Evolutionary conservation across 1,284 basidiomycete species (phyloP).

Genomic region (Tilletiopsis washingtonensis): DNA sequence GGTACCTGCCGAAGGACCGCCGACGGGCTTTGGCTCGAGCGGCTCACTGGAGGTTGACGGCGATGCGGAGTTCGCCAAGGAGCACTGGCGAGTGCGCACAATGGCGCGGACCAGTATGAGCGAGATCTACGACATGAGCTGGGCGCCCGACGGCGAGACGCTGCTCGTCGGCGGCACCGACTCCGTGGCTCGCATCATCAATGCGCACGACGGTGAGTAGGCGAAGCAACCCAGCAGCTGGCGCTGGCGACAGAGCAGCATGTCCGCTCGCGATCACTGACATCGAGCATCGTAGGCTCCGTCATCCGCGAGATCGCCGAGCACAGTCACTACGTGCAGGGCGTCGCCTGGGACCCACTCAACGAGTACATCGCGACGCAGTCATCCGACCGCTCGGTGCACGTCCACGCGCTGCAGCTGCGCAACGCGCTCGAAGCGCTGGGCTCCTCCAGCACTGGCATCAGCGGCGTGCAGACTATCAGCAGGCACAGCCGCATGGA

Average conservation of each 20-base stretch:
- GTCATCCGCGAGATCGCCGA: constrained; percentile 43
- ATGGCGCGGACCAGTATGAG: constrained; percentile 60
- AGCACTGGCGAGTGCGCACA: constrained; percentile 86
- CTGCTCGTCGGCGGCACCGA: constrained; percentile 92
- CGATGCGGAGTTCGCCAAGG: constrained; percentile 80
- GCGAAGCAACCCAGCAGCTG: constrained; percentile 96
- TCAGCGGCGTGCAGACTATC: constrained; percentile 14
- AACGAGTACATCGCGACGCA: constrained; percentile 43
- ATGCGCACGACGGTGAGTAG: constrained; percentile 59
- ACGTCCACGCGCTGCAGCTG: constrained; percentile 25
- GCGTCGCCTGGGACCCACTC: constrained; percentile 46
- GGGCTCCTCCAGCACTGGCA: background rate
- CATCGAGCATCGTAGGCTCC: constrained; percentile 54
- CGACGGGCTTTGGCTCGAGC: constrained; percentile 51
- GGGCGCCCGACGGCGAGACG: constrained; percentile 91
- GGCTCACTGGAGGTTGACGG: constrained; percentile 66
- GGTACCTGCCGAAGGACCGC: constrained; percentile 69
- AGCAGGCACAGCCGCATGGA: constrained; percentile 35
- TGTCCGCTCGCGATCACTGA: constrained; percentile 67
- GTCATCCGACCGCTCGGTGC: constrained; percentile 42
- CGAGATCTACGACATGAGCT: constrained; percentile 93
- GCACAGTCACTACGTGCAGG: constrained; percentile 45
- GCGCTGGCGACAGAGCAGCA: constrained; percentile 71
- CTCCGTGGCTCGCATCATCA: constrained; percentile 81
- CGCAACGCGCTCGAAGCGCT: constrained; percentile 48